Base-by-base conservation (phyloP, 805 yeast genomes). In the Candida succiphila region DNA sequence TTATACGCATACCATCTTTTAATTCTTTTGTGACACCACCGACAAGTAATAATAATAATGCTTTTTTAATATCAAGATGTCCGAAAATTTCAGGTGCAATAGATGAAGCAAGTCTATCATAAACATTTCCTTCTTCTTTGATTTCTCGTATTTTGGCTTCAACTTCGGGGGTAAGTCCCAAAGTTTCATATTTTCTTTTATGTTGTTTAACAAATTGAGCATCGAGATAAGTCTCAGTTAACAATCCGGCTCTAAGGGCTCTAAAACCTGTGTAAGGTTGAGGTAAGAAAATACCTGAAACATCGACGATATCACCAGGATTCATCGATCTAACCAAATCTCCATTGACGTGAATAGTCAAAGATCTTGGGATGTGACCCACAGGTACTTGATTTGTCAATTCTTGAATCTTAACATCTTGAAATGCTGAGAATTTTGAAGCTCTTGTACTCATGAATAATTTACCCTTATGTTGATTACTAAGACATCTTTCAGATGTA, bases 81-180 rank as follows among this genome's bases (percentile, higher is more conserved):
- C 98, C 98, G 49, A 68, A 92, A 52, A 92, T 92, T 62, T 92
- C 98, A 0, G 99, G 99, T 1, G 99, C 98, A 56, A 92, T 89
- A 0, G 95, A 84, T 46, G 69, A 65, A 9, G 98, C 84, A 38
- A 92, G 63, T 41, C 79, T 69, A 34, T 80, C 78, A 60, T 92
- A 92, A 24, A 81, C 73, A 41, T 79, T 76, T 18, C 92, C 94
- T 26, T 69, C 65, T 1, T 58, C 44, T 30, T 74, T 65, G 32
- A 89, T 61, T 20, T 58, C 60, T 22, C 63, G 59, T 34, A 92
- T 76, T 40, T 72, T 69, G 8, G 53, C 62, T 38, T 72, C 73
- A 13, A 74, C 66, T 20, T 69, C 79, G 1, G 67, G 61, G 23
- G 78, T 74, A 31, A 81, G 50, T 22, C 72, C 78, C 28, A 75